A percentile compares a stretch with the other conserved stretches of the same genome.
phyloP scores from a whole-genome alignment of 148 eudicot genomes.

The Camellia sinensis region DNA sequence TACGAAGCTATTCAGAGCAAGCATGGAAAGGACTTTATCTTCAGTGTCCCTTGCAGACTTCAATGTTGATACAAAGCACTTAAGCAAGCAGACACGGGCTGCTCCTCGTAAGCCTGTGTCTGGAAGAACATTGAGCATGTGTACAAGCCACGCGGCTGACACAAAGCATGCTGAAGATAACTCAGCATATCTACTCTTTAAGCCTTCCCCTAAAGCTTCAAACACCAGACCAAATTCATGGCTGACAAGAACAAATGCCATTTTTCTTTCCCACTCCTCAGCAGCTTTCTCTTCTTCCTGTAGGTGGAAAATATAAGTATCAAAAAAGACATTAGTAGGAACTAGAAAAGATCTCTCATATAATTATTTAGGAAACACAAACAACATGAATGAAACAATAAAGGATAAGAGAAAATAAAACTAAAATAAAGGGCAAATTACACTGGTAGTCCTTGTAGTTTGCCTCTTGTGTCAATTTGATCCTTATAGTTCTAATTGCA shows the following conservation, averaged over 20 bases:
- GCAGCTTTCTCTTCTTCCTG: slow-evolving; percentile 51
- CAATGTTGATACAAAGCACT: slow-evolving; percentile 41
- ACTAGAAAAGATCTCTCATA: not conserved
- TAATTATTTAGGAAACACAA: not conserved
- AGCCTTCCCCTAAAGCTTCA: slow-evolving; percentile 49
- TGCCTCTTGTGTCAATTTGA: too few relatives aligned
- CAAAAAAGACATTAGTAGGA: not conserved
- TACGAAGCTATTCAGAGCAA: slow-evolving; percentile 46
- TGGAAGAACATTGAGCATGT: slow-evolving; percentile 46
- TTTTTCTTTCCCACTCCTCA: slow-evolving; percentile 48
- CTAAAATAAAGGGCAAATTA: not conserved
- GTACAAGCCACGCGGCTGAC: slow-evolving; percentile 50
- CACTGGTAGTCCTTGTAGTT: too few relatives aligned
- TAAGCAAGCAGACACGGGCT: slow-evolving; percentile 49
- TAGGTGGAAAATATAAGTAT: not conserved
- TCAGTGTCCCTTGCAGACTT: slow-evolving; percentile 40
- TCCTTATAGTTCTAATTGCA: too few relatives aligned
- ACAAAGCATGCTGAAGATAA: slow-evolving; percentile 40
- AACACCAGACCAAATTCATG: slow-evolving; percentile 51
- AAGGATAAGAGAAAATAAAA: not conserved
- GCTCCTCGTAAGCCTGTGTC: slow-evolving; percentile 50
- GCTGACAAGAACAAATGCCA: slow-evolving; percentile 45
- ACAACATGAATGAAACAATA: not conserved
- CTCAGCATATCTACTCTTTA: slow-evolving; percentile 46
- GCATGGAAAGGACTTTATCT: slow-evolving; percentile 48